Base-by-base conservation (phyloP, 164 flowering plant genomes). In the Annona cherimola region DNA sequence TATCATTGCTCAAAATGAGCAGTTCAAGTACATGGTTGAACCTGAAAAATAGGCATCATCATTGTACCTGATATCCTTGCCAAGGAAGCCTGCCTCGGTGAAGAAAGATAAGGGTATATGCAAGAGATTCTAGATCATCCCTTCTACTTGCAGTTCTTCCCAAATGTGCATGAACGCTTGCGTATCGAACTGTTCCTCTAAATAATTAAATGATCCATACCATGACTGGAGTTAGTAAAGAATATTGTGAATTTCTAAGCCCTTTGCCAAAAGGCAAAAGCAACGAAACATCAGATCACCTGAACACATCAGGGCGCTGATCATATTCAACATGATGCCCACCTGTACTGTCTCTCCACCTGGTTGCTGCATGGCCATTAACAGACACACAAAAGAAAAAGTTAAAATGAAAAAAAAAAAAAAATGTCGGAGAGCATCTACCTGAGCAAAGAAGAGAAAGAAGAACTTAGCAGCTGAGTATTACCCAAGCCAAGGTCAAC, bases 141-240 rank as follows among this genome's bases (percentile, higher is more conserved):
- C 98, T 88, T 78, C 98, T 86, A 74, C 98, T 92, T 20, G 96
- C 98, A 74, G 93, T 90, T 86, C 98, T 89, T 75, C 98, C 98
- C 74, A 92, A 80, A 73, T 92, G 98, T 4, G 98, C 98, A 87
- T 92, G 96, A 75, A 83, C 96, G 80, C 98, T 90, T 12, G 98
- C 96, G 86, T 92, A 92, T 60, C 96, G 85, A 69, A 90, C 92
- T 68, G 98, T 90, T 75, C 98, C 98, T 77, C 98, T 92, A 71
- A 59, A 5, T 71, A 75, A 74, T 42, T 55, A 61, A 67, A 75
- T 57, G 12, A 39, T 5, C 40, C 6, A n/a, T 35, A 50, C 55
- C 77, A 18, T 19, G 60, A 66, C 4, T 7, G 45, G 69, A 39
- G 59, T 54, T 20, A 76, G 11, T 18, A 42, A 8, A 50, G 69